Evolutionary conservation across 2,329 filamentous ascomycete genomes (phyloP), one percentile per base, ranked within the genome.

Genomic region (Aulographum hederae): DNA sequence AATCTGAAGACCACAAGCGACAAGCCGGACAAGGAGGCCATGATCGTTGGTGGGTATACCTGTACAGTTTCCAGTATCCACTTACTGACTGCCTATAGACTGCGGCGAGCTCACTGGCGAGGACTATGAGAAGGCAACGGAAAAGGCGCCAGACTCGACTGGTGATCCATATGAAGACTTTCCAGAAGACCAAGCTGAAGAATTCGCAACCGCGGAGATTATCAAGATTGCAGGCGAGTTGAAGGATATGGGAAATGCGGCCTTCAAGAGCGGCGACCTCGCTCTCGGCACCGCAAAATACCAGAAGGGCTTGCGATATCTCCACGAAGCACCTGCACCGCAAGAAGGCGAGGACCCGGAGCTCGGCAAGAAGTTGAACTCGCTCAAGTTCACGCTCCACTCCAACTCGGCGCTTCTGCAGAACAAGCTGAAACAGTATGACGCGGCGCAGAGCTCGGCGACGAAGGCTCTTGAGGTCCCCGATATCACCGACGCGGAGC

Each of bases 121-220:
- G 8, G 78, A 71, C 27, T 77, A 78, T 41, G 62, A 71, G 15
- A 60, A 69, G 34, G 71, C 72, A 40, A 70, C 69, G 32, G 66
- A 72, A 44, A 81, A 78, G 57, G 56, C 63, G 21, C 67, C 80
- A 34, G 86, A 95, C 51, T 62, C 69, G 32, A 81, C 79, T 11
- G 89, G 89, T 39, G 89, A 98, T 58, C 68, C 73, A 4, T 94
- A 91, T 58, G 86, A 95, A 60, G 89, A 95, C 52, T 95, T 79
- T 57, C 89, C 89, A 20, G 84, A 94, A 50, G 89, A 98, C 57
- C 71, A 76, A 30, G 47, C 66, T 30, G 57, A 70, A 33, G 62
- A 73, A 33, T 66, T 84, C 39, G 67, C 71, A 31, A 77, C 77
- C 11, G 51, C 63, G 13, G 67, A 77, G 38, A 69, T 84, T 38